phyloP scores from a whole-genome alignment of 768 basidiomycete species.

The Cubamyces sp. region DNA sequence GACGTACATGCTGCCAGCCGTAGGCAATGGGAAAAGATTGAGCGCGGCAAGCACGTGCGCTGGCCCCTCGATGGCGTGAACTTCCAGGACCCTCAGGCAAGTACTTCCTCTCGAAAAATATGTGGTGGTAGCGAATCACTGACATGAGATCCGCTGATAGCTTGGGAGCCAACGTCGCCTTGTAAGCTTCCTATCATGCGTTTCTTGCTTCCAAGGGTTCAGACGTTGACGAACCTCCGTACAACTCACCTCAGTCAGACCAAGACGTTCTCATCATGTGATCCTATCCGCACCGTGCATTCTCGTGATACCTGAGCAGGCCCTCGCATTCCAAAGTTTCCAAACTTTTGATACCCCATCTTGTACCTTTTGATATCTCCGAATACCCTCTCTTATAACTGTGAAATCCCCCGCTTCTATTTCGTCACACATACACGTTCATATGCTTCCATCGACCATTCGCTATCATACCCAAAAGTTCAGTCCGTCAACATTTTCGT shows the following conservation, averaged over 20 bases:
- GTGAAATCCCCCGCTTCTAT: no score
- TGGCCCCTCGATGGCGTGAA: conserved; percentile 7
- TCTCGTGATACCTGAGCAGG: no score
- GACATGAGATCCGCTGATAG: background rate
- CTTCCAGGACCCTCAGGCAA: conserved; percentile 9
- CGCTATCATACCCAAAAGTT: no score
- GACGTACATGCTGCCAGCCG: background rate
- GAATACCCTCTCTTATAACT: no score
- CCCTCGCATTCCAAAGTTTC: no score
- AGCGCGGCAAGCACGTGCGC: background rate
- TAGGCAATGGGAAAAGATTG: background rate
- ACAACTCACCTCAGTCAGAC: background rate
- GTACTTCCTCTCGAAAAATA: background rate
- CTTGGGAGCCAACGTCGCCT: conserved; percentile 2
- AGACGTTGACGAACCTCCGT: background rate
- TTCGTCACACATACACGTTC: no score
- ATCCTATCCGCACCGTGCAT: background rate
- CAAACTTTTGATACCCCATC: no score
- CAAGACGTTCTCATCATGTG: background rate
- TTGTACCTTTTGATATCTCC: no score
- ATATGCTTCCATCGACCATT: no score
- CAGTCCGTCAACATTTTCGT: no score
- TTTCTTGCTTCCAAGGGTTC: no score
- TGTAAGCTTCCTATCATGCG: background rate
- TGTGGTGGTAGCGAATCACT: no score